Evolutionary conservation across 176 grass and related monocot species (phyloP).

Genomic region (Zoysia japonica): DNA sequence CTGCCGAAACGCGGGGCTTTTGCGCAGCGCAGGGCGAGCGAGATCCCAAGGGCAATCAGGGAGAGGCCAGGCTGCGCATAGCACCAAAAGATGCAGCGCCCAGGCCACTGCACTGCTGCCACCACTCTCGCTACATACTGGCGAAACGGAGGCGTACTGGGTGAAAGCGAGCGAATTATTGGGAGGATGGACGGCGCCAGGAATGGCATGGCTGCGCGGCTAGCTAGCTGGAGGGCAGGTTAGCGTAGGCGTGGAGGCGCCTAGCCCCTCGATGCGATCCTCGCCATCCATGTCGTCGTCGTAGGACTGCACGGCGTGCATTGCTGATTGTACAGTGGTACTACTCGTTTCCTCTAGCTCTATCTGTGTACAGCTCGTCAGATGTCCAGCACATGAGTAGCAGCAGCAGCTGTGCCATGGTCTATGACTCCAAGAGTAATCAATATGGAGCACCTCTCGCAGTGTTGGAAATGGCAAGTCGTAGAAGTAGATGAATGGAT

Average conservation of each 20-base stretch:
- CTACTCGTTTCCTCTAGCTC: constrained; percentile 14
- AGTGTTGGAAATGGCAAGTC: background rate
- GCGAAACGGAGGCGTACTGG: constrained; percentile 33
- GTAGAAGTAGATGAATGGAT: too few species aligned
- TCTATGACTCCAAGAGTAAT: background rate
- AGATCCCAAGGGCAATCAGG: constrained; percentile 30
- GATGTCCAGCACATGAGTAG: constrained; percentile 32
- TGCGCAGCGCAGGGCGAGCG: background rate
- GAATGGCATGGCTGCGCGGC: background rate
- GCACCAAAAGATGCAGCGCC: constrained; percentile 5
- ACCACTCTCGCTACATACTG: constrained; percentile 15
- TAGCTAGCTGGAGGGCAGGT: constrained; percentile 1
- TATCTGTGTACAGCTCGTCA: constrained; percentile 25
- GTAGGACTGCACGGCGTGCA: background rate
- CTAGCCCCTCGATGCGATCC: background rate
- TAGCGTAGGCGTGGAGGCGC: background rate
- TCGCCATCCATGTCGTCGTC: background rate
- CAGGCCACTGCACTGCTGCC: constrained; percentile 5
- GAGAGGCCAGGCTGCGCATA: constrained; percentile 1
- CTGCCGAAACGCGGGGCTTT: constrained; percentile 45
- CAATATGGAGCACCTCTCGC: background rate
- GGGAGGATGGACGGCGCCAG: background rate
- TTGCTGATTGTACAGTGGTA: background rate
- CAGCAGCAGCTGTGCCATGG: background rate
- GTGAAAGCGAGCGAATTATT: constrained; percentile 22